Base-by-base conservation (phyloP, 352 stramenopile species). In the Globisporangium takayamanum region DNA sequence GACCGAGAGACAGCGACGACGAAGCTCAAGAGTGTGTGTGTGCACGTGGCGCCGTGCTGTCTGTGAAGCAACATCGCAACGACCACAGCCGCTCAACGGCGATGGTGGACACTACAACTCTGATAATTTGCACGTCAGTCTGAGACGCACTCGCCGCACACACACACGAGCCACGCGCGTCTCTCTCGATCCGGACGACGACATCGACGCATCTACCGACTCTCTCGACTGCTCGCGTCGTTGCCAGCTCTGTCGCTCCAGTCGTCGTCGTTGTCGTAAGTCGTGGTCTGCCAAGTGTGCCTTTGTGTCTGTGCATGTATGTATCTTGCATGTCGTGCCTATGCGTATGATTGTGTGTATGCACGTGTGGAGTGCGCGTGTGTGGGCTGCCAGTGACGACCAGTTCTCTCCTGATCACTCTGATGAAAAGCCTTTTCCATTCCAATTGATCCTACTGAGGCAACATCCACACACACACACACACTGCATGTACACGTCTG, bases 361-460 rank as follows among this genome's bases (percentile, higher is more conserved):
- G 37, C 47, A n/a, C 54, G 33, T 55, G 14, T 45, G 25, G 8
- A 22, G 48, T 22, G 14, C 37, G 41, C 39, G 26, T 57, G 37
- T 33, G 41, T 59, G 68, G 50, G 69, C 68, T 77, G 73, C 78
- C 65, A 45, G 64, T 90, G 80, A 90, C 86, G 80, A 88, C 53
- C 54, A 72, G 72, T 86, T 84, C 68, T 87, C 74, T 78, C 55
- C 76, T 87, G 74, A 84, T 76, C 62, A 78, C 59, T 55, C 70
- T 87, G 78, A 85, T 84, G 78, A 88, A 88, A 88, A 74, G 53
- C 50, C 67, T 72, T 76, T 73, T 22, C 81, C 79, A 84, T 90
- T 90, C 78, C 80, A 90, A 90, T 90, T 90, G 80, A 90, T 90
- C 80, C 80, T 90, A 85, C 80, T 88, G 80, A 90, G 78, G 78